Base-by-base conservation (phyloP, 176 grass and related monocot species). In the Avena sativa region DNA sequence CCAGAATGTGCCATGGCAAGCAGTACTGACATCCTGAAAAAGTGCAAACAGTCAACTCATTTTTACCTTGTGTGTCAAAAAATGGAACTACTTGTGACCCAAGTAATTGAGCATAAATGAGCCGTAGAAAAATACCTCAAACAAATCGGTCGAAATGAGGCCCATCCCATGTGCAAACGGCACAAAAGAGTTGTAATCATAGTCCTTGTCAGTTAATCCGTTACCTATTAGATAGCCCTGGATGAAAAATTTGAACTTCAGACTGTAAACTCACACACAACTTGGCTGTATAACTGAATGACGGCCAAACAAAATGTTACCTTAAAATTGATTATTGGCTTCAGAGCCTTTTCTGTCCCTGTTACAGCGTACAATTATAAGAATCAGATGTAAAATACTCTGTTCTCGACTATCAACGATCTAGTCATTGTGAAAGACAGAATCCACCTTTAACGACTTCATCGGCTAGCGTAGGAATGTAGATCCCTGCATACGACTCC, bases 141-240 rank as follows among this genome's bases (percentile, higher is more conserved):
- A 95, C 69, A 98, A 67, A 25, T 91, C 70, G 26, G 62, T 87
- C 58, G 96, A 93, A 84, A 98, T 98, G 66, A 98, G 91, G 9
- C 93, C 91, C 96, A 98, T 98, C 36, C 96, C 93, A 88, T 86
- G 88, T 5, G 93, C 90, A 89, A 94, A 98, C 55, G 93, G 93
- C 34, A 98, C 96, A 89, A 95, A 94, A 9, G 96, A 91, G 87
- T 95, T 91, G 5, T 53, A 83, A 88, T 98, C 96, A 4, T 89
- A 93, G 17, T 90, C 62, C 0, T 1, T 0, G 79, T 98, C 91
- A 26, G 91, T 84, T 30, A 25, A 81, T 59, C 84, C 88, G 86
- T 98, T 98, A 44, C 93, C 96, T 67, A 98, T 92, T 70, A 98
- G 88, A 89, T 95, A 95, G 52, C 96, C 96, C 93, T 98, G 88